Percentiles rank a stretch among this genome's conserved stretches.
Evolutionary conservation across 1,139 yeast species (phyloP).

Genomic region (Suhomyces panamericanus): DNA sequence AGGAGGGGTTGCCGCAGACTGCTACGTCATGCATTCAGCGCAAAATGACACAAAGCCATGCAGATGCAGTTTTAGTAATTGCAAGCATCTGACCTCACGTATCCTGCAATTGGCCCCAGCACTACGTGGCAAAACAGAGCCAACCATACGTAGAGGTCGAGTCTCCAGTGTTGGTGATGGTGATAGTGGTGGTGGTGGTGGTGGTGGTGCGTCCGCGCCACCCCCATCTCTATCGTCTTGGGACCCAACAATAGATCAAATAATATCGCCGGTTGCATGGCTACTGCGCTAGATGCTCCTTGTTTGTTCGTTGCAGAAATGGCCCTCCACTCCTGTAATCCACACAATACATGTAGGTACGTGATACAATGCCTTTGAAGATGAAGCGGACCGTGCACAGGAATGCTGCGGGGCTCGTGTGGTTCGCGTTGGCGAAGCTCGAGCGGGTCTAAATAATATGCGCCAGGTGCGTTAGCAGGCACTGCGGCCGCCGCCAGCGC

Average conservation of each 20-base stretch:
- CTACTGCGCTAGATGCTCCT: background rate
- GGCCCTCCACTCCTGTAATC: background rate
- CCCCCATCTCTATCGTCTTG: background rate
- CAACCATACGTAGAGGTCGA: too few relatives aligned
- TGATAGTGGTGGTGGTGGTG: background rate
- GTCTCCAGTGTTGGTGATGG: too few relatives aligned
- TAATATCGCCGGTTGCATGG: background rate
- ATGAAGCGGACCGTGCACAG: background rate
- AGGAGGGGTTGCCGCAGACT: background rate
- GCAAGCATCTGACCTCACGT: background rate
- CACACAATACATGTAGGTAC: slow-evolving; percentile 4
- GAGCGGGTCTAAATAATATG: background rate
- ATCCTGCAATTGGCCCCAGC: background rate
- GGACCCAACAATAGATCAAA: background rate
- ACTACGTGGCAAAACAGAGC: background rate
- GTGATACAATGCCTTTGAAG: background rate
- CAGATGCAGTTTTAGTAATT: background rate
- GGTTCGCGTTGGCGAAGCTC: slow-evolving; percentile 2
- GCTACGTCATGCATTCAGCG: background rate
- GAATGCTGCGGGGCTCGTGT: slow-evolving; percentile 3
- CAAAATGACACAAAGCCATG: background rate
- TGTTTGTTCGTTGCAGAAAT: slow-evolving; percentile 3
- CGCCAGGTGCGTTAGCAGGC: background rate
- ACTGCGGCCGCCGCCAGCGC: too few relatives aligned
- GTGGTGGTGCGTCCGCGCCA: too few relatives aligned